Evolutionary conservation across 768 basidiomycete species (phyloP), one percentile per base, ranked within the genome.

Genomic region (Fistulinella prunicolor): DNA sequence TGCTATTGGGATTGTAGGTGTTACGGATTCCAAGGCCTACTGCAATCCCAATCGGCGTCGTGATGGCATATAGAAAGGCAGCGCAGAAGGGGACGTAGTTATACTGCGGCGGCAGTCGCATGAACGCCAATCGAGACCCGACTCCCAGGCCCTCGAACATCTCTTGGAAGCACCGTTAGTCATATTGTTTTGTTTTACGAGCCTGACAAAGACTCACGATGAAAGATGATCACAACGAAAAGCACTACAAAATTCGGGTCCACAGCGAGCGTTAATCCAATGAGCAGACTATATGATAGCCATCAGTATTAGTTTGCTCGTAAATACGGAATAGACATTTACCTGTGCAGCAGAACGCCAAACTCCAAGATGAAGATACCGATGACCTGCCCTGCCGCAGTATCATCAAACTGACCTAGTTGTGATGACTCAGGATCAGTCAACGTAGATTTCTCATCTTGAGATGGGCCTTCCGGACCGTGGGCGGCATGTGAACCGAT

Each of bases 201-300:
- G 6, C 28, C 42, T n/a, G 22, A 44, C 10, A 10, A n/a, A 14
- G 14, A 80, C 88, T 62, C 64, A 93, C 92, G 94, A 61, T 97
- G 95, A 70, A 94, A 94, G 58, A 93, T 70, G 21, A 96, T 65
- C 43, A 98, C 95, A 49, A 91, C 71, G 64, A 96, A 93, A n/a
- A 99, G 79, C 16, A 86, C 68, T 54, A 80, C 89, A 71, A 97
- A 96, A 29, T 79, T 64, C 4, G 76, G 69, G 57, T 85, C 82
- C n/a, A 94, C 90, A n/a, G 93, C 94, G 34, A 97, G 79, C 0
- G 95, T 94, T 26, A 97, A 71, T 1, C 94, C 94, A 51, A 96
- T 88, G 41, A 95, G 74, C 7, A 93, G 60, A 65, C 89, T 92
- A 53, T n/a, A n/a, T n/a, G 17, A 32, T 9, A 7, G 8, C 20